These are phyloP conservation scores for Ephemerocybe angulata DNA, from an alignment of 768 basidiomycete species.

Conservation along the genomic window DNA sequence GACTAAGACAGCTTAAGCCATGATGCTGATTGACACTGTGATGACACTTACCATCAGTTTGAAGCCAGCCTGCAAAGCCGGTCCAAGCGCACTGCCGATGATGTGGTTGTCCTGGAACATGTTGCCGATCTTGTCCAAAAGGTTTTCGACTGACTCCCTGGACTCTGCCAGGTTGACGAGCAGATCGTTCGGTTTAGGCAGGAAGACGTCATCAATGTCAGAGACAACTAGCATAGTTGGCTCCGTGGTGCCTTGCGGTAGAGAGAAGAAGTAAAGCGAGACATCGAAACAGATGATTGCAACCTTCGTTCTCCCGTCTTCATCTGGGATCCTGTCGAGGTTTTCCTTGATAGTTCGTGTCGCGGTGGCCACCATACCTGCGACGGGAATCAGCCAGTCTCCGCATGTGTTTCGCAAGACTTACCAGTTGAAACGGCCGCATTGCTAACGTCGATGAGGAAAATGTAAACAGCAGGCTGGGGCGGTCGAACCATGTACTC, in stretches of 20 bases:
- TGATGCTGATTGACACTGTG: neutral
- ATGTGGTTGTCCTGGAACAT: slow-evolving; percentile 98
- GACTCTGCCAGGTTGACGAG: slow-evolving; percentile 91
- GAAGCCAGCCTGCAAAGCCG: slow-evolving; percentile 92
- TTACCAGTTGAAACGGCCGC: slow-evolving; percentile 83
- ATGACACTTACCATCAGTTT: slow-evolving; percentile 73
- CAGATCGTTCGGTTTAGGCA: slow-evolving; percentile 95
- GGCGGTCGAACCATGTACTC: slow-evolving; percentile 99
- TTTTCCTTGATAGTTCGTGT: slow-evolving; percentile 95
- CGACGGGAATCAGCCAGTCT: neutral
- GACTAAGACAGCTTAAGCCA: slow-evolving; percentile 43
- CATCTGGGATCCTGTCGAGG: slow-evolving; percentile 92
- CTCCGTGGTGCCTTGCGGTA: slow-evolving; percentile 72
- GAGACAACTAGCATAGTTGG: slow-evolving; percentile 96
- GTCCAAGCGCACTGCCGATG: slow-evolving; percentile 91
- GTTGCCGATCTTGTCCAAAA: slow-evolving; percentile 81
- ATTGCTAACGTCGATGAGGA: slow-evolving; percentile 96
- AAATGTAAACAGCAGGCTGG: slow-evolving; percentile 94
- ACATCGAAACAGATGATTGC: slow-evolving; percentile 90
- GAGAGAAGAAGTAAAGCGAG: slow-evolving; percentile 94
- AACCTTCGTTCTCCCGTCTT: slow-evolving; percentile 88
- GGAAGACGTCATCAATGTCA: slow-evolving; percentile 94
- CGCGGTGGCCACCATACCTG: slow-evolving; percentile 98
- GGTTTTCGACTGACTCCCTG: slow-evolving; percentile 70
- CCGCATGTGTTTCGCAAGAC: slow-evolving; percentile 11